Conservation (phyloP, 2,329 filamentous ascomycete species). For the Cercospora sesami region DNA sequence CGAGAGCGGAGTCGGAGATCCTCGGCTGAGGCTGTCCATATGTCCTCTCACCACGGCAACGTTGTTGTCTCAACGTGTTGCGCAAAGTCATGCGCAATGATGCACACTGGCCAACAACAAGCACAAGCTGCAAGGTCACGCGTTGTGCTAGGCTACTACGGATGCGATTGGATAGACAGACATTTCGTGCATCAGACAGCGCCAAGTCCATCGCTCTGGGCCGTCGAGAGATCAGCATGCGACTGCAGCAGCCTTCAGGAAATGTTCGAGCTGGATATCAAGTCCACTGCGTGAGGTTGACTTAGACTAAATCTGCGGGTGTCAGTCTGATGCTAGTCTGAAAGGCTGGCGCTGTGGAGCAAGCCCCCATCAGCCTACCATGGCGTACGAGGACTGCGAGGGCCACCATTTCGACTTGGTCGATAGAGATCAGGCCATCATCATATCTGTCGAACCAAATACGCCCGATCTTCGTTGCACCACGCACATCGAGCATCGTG, state of each 20-base stretch:
- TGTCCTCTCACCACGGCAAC: background rate
- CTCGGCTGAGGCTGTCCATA: conserved; percentile 8
- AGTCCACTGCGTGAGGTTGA: background rate
- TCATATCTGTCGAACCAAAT: background rate
- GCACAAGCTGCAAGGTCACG: background rate
- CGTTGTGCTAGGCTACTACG: background rate
- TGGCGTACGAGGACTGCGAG: background rate
- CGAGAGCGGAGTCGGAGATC: conserved; percentile 2
- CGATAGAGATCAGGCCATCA: background rate
- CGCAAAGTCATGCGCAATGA: background rate
- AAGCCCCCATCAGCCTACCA: background rate
- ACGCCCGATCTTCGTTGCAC: background rate
- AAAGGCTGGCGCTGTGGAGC: too few species aligned
- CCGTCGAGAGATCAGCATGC: background rate
- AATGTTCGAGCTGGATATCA: background rate
- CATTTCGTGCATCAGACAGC: background rate
- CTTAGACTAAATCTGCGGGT: background rate
- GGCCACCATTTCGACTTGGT: background rate
- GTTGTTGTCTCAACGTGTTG: background rate
- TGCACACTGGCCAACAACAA: background rate
- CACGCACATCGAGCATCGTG: background rate
- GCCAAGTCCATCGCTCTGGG: background rate
- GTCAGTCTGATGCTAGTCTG: conserved; percentile 3
- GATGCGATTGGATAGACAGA: background rate
- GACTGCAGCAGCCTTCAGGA: too few species aligned